Conservation (phyloP, 1,284 basidiomycete genomes). For the Puccinia brachypodii region DNA sequence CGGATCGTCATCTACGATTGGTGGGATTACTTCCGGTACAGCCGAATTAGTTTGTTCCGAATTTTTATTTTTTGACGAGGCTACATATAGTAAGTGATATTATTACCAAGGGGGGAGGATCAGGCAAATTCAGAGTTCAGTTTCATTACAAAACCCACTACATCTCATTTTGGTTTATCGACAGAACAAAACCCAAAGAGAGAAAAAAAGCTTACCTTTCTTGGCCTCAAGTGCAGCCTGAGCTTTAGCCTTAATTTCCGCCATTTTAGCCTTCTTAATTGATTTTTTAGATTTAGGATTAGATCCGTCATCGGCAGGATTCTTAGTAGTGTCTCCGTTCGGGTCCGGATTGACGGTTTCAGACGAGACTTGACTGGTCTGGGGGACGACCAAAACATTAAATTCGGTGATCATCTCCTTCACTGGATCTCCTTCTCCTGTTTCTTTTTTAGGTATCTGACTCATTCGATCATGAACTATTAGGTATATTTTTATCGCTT, state of each 20-base stretch:
- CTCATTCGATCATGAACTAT: constrained; percentile 26
- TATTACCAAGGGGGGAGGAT: neutral
- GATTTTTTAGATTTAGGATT: constrained; percentile 33
- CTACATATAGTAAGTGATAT: neutral
- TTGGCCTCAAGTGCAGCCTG: constrained; percentile 42
- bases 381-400: constrained; percentile 17
- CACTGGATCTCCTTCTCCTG: no score
- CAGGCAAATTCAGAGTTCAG: neutral
- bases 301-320: neutral
- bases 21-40: constrained; percentile 28
- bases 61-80: constrained; percentile 30
- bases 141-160: neutral
- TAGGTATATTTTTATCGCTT: constrained; percentile 25
- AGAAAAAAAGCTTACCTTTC: constrained; percentile 20
- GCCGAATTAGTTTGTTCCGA: constrained; percentile 3
- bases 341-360: constrained; percentile 13
- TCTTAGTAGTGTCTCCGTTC: neutral
- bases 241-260: constrained; percentile 41
- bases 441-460: no score
- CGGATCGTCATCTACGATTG: constrained; percentile 70
- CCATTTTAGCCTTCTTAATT: constrained; percentile 45
- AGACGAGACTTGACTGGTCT: neutral
- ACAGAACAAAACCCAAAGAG: neutral
- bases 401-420: constrained; percentile 40
- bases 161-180: neutral